Percentiles rank a stretch among this genome's conserved stretches.
These are phyloP conservation scores for Globisporangium megalacanthum DNA, from an alignment of 352 stramenopile genomes.

Conservation along the genomic window DNA sequence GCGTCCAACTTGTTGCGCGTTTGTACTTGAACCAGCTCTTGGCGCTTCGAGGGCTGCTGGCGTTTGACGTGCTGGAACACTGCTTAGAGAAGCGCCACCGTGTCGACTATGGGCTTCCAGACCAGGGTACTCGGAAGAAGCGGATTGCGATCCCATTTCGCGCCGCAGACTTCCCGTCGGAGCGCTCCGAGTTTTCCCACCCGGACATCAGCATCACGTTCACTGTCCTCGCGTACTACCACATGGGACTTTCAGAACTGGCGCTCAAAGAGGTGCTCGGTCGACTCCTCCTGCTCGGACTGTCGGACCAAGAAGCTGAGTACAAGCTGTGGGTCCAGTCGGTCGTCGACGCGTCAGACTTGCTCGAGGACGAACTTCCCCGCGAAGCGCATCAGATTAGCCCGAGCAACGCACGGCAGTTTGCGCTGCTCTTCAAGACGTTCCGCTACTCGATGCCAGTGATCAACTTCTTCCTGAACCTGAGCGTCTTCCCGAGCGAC, in stretches of 20 bases:
- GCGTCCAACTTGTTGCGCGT: constrained; percentile 13
- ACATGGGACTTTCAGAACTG: constrained; percentile 43
- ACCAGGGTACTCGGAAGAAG: constrained; percentile 38
- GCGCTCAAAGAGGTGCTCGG: constrained; percentile 50
- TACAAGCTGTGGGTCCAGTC: not conserved
- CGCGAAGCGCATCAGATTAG: constrained; percentile 67
- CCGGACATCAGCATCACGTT: constrained; percentile 79
- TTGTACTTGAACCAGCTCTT: constrained; percentile 39
- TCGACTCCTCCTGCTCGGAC: not conserved
- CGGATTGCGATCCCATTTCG: constrained; percentile 83
- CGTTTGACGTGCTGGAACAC: constrained; percentile 69
- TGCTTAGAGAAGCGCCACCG: constrained; percentile 81
- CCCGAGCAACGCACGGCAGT: constrained; percentile 55
- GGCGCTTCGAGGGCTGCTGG: constrained; percentile 64
- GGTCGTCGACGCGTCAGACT: no score
- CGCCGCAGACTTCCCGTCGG: constrained; percentile 72
- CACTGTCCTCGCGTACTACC: constrained; percentile 84
- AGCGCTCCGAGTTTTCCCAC: constrained; percentile 86
- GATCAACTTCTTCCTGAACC: constrained; percentile 87
- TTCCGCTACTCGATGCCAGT: constrained; percentile 58
- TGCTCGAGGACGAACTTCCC: constrained; percentile 20
- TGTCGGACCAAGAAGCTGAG: constrained; percentile 28
- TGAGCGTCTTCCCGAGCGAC: constrained; percentile 73
- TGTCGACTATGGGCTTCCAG: constrained; percentile 71
- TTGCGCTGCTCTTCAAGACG: constrained; percentile 36